These are phyloP conservation scores for Fusarium ramigenum DNA, from an alignment of 2,329 filamentous ascomycete genomes.

Conservation along the genomic window DNA sequence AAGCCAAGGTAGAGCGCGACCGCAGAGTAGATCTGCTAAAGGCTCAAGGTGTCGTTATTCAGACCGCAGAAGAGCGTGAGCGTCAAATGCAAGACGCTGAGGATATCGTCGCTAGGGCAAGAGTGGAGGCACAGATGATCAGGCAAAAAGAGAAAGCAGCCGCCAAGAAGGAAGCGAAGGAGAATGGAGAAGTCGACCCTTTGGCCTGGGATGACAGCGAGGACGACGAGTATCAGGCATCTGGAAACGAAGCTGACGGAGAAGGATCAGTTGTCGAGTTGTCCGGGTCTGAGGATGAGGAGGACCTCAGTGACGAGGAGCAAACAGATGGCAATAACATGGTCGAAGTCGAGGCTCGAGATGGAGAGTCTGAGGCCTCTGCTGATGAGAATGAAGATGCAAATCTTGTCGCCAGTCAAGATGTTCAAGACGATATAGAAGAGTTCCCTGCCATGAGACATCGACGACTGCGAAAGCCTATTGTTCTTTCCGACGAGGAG, in stretches of 20 bases:
- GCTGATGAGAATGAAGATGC: slow-evolving; percentile 34
- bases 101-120: slow-evolving; percentile 85
- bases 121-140: slow-evolving; percentile 78
- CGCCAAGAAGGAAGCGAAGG: slow-evolving; percentile 70
- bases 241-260: slow-evolving; percentile 50
- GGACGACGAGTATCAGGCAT: slow-evolving; percentile 60
- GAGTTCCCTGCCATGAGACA: slow-evolving; percentile 52
- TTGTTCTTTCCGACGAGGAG: slow-evolving; percentile 63
- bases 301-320: slow-evolving; percentile 47
- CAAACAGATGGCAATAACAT: slow-evolving; percentile 47
- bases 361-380: slow-evolving; percentile 49
- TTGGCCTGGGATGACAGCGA: slow-evolving; percentile 67
- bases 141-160: slow-evolving; percentile 79
- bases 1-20: slow-evolving; percentile 80
- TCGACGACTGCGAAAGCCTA: slow-evolving; percentile 61
- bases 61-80: slow-evolving; percentile 87
- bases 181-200: slow-evolving; percentile 58
- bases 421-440: slow-evolving; percentile 45
- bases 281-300: slow-evolving; percentile 56
- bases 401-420: slow-evolving; percentile 53
- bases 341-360: slow-evolving; percentile 53
- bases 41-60: slow-evolving; percentile 81
- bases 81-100: slow-evolving; percentile 85
- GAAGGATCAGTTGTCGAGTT: slow-evolving; percentile 54
- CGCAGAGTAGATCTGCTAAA: slow-evolving; percentile 80